Conservation (phyloP, 2,329 filamentous ascomycete genomes). For the Xylariaceae sp. region DNA sequence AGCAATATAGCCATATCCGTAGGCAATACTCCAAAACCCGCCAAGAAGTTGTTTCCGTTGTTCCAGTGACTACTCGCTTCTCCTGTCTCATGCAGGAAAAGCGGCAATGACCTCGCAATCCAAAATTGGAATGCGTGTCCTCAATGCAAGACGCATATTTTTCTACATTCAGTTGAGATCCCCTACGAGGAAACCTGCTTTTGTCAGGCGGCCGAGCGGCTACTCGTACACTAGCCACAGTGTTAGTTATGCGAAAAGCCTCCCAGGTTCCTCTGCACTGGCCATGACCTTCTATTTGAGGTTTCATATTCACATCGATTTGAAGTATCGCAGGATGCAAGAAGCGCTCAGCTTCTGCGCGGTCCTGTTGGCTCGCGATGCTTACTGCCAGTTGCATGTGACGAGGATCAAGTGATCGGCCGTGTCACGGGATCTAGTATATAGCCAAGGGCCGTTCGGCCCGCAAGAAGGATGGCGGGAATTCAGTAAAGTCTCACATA, state of each 20-base stretch:
- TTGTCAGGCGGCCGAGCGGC: slow-evolving; percentile 1
- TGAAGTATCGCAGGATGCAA: slow-evolving; percentile 2
- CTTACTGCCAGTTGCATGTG: slow-evolving; percentile 15
- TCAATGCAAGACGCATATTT: no score
- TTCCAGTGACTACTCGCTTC: no score
- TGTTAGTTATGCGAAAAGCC: slow-evolving; percentile 4
- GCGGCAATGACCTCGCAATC: no score
- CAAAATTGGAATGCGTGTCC: no score
- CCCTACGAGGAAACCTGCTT: no score
- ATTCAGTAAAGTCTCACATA: no score
- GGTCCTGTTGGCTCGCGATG: slow-evolving; percentile 7
- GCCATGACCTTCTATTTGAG: neutral
- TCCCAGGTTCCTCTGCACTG: neutral
- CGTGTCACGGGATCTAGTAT: slow-evolving; percentile 8
- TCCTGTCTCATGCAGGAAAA: no score
- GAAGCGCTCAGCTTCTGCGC: slow-evolving; percentile 1
- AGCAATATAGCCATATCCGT: no score
- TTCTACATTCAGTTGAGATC: no score
- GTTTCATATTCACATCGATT: neutral
- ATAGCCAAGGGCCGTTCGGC: slow-evolving; percentile 4
- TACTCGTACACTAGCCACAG: slow-evolving; percentile 12
- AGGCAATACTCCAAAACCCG: no score
- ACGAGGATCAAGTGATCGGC: slow-evolving; percentile 10
- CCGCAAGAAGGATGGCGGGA: slow-evolving; percentile 2
- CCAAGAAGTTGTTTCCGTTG: no score